Percentiles rank a stretch among this genome's conserved stretches.
These are phyloP conservation scores for Alternaria atra DNA, from an alignment of 2,329 filamentous ascomycete genomes.

Conservation along the genomic window DNA sequence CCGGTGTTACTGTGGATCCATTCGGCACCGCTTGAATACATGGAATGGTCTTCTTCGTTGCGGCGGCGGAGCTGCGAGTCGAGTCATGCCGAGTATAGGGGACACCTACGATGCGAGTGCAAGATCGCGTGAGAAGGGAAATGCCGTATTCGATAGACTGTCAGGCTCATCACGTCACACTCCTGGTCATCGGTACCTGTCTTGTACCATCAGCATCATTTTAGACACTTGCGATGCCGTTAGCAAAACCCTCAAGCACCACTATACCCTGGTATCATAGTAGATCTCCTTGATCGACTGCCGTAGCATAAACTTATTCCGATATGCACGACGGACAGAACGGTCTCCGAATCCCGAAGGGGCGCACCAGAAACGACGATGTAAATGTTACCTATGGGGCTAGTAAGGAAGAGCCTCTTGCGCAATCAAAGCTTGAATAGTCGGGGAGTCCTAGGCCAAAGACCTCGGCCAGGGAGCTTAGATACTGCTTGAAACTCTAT, in stretches of 20 bases:
- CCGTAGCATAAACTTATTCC: neutral
- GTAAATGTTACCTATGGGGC: neutral
- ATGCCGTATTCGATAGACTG: neutral
- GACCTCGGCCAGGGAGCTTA: neutral
- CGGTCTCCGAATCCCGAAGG: neutral
- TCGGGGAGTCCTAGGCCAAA: slow-evolving; percentile 6
- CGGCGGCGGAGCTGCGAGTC: neutral
- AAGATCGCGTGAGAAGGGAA: neutral
- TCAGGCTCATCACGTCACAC: neutral
- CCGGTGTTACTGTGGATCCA: neutral
- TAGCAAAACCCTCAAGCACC: neutral
- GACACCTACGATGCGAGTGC: neutral
- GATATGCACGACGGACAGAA: neutral
- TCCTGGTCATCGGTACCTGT: neutral
- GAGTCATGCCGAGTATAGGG: neutral
- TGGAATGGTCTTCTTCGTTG: neutral
- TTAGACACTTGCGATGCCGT: neutral
- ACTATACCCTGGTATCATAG: neutral
- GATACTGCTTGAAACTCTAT: neutral
- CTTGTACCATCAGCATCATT: neutral
- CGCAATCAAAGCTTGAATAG: slow-evolving; percentile 3
- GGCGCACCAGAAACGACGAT: neutral
- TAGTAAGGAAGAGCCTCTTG: neutral
- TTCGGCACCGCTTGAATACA: neutral
- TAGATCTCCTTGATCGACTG: neutral